phyloP scores from a whole-genome alignment of 179 eudicot species.

The Camellia oleifera region DNA sequence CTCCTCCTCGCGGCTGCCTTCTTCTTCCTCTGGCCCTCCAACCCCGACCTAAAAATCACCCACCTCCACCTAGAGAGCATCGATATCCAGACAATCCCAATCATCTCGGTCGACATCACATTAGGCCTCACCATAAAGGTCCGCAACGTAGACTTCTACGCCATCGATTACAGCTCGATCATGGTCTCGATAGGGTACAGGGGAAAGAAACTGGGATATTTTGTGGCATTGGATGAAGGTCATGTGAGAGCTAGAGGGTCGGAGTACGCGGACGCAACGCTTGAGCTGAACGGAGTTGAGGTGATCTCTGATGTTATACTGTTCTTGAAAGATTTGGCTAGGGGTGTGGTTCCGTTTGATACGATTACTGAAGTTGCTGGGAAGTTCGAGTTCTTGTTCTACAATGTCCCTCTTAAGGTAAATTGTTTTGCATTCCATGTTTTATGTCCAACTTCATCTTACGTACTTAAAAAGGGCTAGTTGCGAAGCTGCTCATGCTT shows the following conservation, averaged over 20 bases:
- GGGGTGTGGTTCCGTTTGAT: conserved; percentile 51
- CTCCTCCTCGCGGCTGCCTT: conserved; percentile 30
- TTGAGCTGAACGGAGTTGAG: conserved; percentile 41
- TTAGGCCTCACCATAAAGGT: conserved; percentile 46
- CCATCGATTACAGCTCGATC: conserved; percentile 35
- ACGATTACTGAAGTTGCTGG: conserved; percentile 52
- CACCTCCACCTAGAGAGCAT: conserved; percentile 40
- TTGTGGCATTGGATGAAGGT: conserved; percentile 43
- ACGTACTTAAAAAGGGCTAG: too few species aligned
- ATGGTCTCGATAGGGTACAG: conserved; percentile 51
- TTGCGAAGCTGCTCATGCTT: too few species aligned
- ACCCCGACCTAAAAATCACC: conserved; percentile 45
- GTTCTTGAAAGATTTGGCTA: conserved; percentile 57
- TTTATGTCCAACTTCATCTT: too few species aligned
- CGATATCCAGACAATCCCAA: conserved; percentile 37
- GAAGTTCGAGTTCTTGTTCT: conserved; percentile 33
- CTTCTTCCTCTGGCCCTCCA: conserved; percentile 57
- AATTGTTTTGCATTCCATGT: not conserved
- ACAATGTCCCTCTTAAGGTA: conserved; percentile 56
- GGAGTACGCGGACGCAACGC: conserved; percentile 56
- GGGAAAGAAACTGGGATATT: conserved; percentile 52
- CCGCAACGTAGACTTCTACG: conserved; percentile 43
- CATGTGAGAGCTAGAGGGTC: conserved; percentile 43
- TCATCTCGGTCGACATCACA: conserved; percentile 42
- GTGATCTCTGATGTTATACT: conserved; percentile 39